These are phyloP conservation scores for Starmerella bacillaris DNA, from an alignment of 805 yeast genomes.

Conservation along the genomic window DNA sequence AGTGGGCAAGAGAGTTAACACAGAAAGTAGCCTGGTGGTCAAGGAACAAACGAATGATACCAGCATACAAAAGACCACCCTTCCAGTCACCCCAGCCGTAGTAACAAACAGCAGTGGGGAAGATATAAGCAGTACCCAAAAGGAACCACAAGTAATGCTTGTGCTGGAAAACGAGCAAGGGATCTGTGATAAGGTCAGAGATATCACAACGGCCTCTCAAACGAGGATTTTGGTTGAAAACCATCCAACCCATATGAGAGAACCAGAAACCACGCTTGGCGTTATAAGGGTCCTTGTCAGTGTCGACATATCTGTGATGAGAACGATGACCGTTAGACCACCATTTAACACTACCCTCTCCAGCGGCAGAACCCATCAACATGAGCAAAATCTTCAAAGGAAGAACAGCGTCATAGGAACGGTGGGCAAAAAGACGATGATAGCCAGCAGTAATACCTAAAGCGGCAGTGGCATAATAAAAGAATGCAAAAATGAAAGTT, in stretches of 20 bases:
- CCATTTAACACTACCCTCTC: constrained; percentile 56
- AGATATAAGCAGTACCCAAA: constrained; percentile 32
- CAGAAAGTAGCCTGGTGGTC: constrained; percentile 68
- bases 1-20: constrained; percentile 71
- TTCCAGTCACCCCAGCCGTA: constrained; percentile 50
- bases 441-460: constrained; percentile 69
- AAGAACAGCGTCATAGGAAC: constrained; percentile 32
- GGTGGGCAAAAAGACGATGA: constrained; percentile 60
- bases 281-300: constrained; percentile 76
- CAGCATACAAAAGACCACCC: constrained; percentile 70
- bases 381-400: constrained; percentile 34
- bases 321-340: constrained; percentile 78
- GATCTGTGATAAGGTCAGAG: constrained; percentile 43
- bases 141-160: constrained; percentile 46
- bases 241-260: constrained; percentile 81
- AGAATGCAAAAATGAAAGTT: constrained; percentile 37
- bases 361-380: constrained; percentile 52
- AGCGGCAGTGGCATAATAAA: constrained; percentile 43
- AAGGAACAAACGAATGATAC: constrained; percentile 47
- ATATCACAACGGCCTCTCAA: constrained; percentile 48
- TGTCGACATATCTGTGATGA: constrained; percentile 77
- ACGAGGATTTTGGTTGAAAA: constrained; percentile 48
- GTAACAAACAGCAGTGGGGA: constrained; percentile 54
- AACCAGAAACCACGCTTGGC: constrained; percentile 62
- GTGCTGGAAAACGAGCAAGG: constrained; percentile 48